Evolutionary conservation across 2,329 filamentous ascomycete genomes (phyloP).

Genomic region (Chrysoporthe puriensis): DNA sequence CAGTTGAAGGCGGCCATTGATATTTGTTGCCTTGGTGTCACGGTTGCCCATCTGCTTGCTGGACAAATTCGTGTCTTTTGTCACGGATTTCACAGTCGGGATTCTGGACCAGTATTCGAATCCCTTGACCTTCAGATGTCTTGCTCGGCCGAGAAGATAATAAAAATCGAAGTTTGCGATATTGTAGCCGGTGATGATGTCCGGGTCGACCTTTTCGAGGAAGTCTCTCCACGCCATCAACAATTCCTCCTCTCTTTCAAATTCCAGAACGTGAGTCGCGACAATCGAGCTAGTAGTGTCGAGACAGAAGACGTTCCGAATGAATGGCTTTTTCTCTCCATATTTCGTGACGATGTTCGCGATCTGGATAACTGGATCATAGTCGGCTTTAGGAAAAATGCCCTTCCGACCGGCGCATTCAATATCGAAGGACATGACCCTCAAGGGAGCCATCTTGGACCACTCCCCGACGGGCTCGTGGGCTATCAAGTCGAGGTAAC

Average conservation of each 20-base stretch:
- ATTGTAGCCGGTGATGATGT: constrained; percentile 99
- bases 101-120: constrained; percentile 91
- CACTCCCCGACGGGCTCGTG: constrained; percentile 91
- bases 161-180: constrained; percentile 99
- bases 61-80: constrained; percentile 83
- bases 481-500: constrained; percentile 81
- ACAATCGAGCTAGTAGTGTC: constrained; percentile 92
- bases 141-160: constrained; percentile 87
- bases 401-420: constrained; percentile 98
- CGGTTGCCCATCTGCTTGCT: constrained; percentile 99
- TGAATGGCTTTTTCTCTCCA: constrained; percentile 92
- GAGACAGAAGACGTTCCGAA: constrained; percentile 94
- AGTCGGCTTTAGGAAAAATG: constrained; percentile 89
- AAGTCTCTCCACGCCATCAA: constrained; percentile 92
- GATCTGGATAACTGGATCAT: constrained; percentile 96
- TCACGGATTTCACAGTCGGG: constrained; percentile 68
- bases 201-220: constrained; percentile 85
- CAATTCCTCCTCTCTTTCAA: constrained; percentile 82
- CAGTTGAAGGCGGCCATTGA: constrained; percentile 88
- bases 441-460: constrained; percentile 95
- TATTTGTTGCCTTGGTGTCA: constrained; percentile 93
- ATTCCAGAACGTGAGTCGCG: constrained; percentile 89
- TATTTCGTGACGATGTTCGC: constrained; percentile 94
- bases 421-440: constrained; percentile 96
- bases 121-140: constrained; percentile 74